Conservation (phyloP, 345 rosid genomes). For the Murraya koenigii region DNA sequence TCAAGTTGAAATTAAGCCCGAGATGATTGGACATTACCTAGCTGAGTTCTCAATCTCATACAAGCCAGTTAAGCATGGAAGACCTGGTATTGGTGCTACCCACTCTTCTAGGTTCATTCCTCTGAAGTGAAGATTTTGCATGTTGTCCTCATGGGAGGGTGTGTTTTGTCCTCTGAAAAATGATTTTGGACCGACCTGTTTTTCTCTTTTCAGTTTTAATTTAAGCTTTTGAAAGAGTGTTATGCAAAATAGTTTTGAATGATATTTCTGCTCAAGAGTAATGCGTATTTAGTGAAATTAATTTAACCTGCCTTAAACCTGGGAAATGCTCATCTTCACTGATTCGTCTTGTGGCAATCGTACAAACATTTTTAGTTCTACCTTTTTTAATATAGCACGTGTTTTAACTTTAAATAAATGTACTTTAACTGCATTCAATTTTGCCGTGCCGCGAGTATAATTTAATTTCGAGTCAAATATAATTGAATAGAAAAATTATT, state of each 20-base stretch:
- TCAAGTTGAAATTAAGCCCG: slow-evolving; percentile 68
- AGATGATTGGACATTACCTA: slow-evolving; percentile 67
- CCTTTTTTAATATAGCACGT: neutral
- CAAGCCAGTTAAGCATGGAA: slow-evolving; percentile 62
- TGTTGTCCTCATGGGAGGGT: neutral
- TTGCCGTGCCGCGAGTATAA: neutral
- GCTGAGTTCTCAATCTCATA: slow-evolving; percentile 59
- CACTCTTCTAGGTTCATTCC: slow-evolving; percentile 77
- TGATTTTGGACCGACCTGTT: slow-evolving; percentile 7
- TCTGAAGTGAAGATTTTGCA: slow-evolving; percentile 44
- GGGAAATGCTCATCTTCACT: neutral
- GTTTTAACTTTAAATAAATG: too few species aligned
- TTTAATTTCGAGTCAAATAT: neutral
- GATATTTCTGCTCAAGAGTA: neutral
- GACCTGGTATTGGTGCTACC: slow-evolving; percentile 76
- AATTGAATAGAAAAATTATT: neutral
- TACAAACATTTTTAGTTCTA: neutral
- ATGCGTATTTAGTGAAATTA: neutral
- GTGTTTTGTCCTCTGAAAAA: neutral
- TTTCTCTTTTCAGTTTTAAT: neutral
- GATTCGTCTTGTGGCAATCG: neutral
- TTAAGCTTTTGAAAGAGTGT: neutral
- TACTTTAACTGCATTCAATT: neutral
- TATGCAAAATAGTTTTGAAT: neutral
- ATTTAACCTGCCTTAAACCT: neutral